Evolutionary conservation across 2,329 filamentous ascomycete genomes (phyloP), one percentile per base, ranked within the genome.

Genomic region (Gaeumannomyces tritici): DNA sequence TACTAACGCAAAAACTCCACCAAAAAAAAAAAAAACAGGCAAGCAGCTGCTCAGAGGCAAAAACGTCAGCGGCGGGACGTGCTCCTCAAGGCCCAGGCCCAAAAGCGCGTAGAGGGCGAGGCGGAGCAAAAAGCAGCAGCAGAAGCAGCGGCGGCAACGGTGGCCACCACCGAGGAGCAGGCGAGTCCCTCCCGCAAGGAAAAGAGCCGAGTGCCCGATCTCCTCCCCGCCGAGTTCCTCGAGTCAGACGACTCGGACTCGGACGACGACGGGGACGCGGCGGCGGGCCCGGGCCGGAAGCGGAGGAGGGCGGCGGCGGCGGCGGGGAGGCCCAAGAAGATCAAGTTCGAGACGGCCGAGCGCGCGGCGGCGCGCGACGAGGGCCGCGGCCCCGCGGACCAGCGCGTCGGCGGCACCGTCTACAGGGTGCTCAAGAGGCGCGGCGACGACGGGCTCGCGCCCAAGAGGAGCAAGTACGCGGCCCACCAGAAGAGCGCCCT

Each of bases 11-110:
- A 18, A 35, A 33, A 9, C 7, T 12, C 31, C 11, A 9, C 11
- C 8, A n/a, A n/a, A n/a, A n/a, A n/a, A 31, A 7, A 31, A 31
- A 13, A 29, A 31, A 29, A 24, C 62, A 85, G 83, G 67, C 76
- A 81, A 74, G 77, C 77, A 4, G 78, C 79, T 13, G 74, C 74
- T 7, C 73, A 80, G 65, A 85, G 83, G 72, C 76, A 77, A 61
- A 85, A 83, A 72, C 80, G 83, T 47, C 80, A 83, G 69, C 77
- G 82, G 70, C 78, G 80, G 62, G 81, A 84, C 68, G 74, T 75
- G 27, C 75, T 79, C 28, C 76, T 85, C 69, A 84, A 83, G 70
- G 74, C 81, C 62, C 83, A 86, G 71, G 82, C 83, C 2, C 79
- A 81, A 64, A 83, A 81, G 69, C 71, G 70, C 12, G 63, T 63